Percentiles rank a stretch among this genome's conserved stretches.
Evolutionary conservation across 371 early-diverging fungal genomes (phyloP).

Genomic region (Smittium mucronatum): DNA sequence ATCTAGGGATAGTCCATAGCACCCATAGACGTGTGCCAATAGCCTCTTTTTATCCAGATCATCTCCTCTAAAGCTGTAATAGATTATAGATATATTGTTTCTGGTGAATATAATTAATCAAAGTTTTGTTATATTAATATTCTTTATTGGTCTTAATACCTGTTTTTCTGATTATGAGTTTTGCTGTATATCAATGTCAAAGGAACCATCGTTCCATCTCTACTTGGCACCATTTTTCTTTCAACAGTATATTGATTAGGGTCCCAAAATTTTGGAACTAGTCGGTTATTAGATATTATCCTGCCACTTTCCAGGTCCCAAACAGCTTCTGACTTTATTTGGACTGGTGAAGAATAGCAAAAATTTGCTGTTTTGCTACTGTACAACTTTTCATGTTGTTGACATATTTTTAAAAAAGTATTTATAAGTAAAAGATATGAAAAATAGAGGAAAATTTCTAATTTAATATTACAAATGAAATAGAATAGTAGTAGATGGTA

Average conservation of each 20-base stretch:
- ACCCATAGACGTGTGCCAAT: constrained; percentile 44
- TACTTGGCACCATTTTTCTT: neutral
- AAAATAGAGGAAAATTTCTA: too few relatives aligned
- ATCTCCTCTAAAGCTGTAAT: too few relatives aligned
- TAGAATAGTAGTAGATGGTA: too few relatives aligned
- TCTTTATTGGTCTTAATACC: neutral
- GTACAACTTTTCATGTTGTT: too few relatives aligned
- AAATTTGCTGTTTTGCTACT: constrained; percentile 1
- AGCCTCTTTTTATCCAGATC: too few relatives aligned
- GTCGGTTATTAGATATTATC: neutral
- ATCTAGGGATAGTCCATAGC: constrained; percentile 67
- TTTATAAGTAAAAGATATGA: too few relatives aligned
- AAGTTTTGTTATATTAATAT: neutral
- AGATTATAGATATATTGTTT: too few relatives aligned
- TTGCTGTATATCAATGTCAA: neutral
- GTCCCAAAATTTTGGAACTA: neutral
- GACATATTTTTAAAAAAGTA: too few relatives aligned
- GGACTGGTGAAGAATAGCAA: constrained; percentile 10
- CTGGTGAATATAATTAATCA: neutral
- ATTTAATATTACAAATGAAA: too few relatives aligned
- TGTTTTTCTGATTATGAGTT: neutral
- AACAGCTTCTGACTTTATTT: neutral
- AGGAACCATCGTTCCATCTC: constrained; percentile 4
- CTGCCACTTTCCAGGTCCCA: constrained; percentile 1
- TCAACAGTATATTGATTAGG: neutral